Evolutionary conservation across 169 alveolate genomes (phyloP), one percentile per base, ranked within the genome.

Genomic region (Ophryocystis elektroscirrha): DNA sequence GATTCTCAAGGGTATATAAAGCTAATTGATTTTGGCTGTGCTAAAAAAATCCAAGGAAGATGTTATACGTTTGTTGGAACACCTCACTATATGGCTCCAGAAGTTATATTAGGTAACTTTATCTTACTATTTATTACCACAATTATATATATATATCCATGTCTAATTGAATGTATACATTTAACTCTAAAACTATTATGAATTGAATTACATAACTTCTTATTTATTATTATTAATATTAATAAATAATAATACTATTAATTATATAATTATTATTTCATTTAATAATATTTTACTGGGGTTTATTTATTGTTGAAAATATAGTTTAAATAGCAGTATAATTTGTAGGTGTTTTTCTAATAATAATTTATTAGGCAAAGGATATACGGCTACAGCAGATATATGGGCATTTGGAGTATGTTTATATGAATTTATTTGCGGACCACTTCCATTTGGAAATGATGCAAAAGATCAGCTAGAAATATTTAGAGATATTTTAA

Each of bases 341-440:
- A 7, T 5, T 39, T 39, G 7, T 19, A 39, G 7, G 5, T 27
- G 7, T 39, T 4, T 4, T 5, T 46, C 5, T 7, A 27, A 46
- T 46, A 6, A 1, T 2, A 23, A 52, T 7, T n/a, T 28, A 32
- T 23, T 60, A 56, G 96, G 96, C 35, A 78, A 84, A 58, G 97
- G 98, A 0, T 89, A 91, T 63, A 78, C 86, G n/a, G 81, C 83
- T 49, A 74, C 87, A 18, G 95, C 85, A 28, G 99, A 93, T 61
- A 75, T 81, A 5, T 93, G 99, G 98, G 77, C 95, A 9, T 65
- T 90, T 41, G 99, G 97, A n/a, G 81, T 88, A 7, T 83, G 95
- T 52, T 74, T 93, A n/a, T 93, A 81, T 65, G 98, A 91, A 59
- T 87, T 93, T 58, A 63, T 93, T 56, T 86, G 96, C 57, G 99